phyloP scores from a whole-genome alignment of 805 yeast genomes.

The Metschnikowia borealis region DNA sequence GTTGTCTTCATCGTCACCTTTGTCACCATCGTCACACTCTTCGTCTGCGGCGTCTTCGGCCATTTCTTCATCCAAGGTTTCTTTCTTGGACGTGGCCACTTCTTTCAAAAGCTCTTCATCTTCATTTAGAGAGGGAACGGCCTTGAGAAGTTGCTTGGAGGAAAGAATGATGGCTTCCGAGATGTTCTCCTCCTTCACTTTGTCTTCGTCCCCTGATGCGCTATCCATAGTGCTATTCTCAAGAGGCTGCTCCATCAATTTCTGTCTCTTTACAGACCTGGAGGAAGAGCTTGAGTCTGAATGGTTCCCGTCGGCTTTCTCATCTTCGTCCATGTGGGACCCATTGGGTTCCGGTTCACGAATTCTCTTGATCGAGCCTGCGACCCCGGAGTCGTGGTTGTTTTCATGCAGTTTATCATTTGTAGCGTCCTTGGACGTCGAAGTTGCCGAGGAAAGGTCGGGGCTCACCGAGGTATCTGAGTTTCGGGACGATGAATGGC shows the following conservation, averaged over 20 bases:
- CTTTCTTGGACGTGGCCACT: conserved; percentile 3
- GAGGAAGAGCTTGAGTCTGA: not conserved
- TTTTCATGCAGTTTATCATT: not conserved
- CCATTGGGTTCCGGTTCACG: conserved; percentile 3
- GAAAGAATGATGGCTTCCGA: not conserved
- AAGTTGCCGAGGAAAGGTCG: conserved; percentile 1
- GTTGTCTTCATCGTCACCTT: conserved; percentile 6
- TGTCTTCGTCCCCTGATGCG: not conserved
- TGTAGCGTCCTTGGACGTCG: conserved; percentile 1
- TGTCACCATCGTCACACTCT: conserved; percentile 9
- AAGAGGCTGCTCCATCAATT: not conserved
- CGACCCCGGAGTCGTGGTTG: conserved; percentile 4
- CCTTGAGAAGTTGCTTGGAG: not conserved
- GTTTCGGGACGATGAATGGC: conserved; percentile 1
- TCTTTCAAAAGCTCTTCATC: not conserved
- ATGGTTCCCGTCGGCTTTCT: not conserved
- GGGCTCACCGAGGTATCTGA: conserved; percentile 3
- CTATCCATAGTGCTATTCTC: not conserved
- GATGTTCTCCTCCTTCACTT: not conserved
- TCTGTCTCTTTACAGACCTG: not conserved
- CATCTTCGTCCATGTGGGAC: conserved; percentile 2
- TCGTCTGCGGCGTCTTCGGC: conserved; percentile 19
- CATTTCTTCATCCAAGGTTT: conserved; percentile 18
- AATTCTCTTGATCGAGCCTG: conserved; percentile 4
- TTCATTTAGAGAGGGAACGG: not conserved